Conservation (phyloP, 768 basidiomycete genomes). For the Lentinula detonsa region DNA sequence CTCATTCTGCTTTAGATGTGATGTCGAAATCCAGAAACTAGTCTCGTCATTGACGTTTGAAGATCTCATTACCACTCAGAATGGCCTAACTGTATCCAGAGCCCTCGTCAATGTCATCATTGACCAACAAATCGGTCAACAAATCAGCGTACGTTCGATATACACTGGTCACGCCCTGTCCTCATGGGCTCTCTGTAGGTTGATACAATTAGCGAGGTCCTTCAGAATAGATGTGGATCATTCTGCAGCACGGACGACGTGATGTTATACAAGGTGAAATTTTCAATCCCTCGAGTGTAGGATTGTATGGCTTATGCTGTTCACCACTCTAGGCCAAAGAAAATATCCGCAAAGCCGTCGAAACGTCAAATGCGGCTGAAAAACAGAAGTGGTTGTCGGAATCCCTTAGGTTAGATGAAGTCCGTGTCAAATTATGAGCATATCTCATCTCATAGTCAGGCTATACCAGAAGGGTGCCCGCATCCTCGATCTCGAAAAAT, state of each 20-base stretch:
- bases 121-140: conserved; percentile 96
- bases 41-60: conserved; percentile 75
- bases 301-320: background rate
- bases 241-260: conserved; percentile 99
- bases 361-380: conserved; percentile 68
- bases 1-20: conserved; percentile 46
- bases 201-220: conserved; percentile 91
- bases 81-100: conserved; percentile 84
- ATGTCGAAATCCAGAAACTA: conserved; percentile 61
- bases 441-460: conserved; percentile 30
- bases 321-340: conserved; percentile 69
- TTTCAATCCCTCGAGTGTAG: background rate
- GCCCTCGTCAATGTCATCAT: conserved; percentile 93
- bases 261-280: conserved; percentile 84
- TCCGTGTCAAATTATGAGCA: background rate
- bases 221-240: conserved; percentile 92
- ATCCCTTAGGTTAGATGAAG: conserved; percentile 63
- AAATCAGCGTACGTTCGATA: conserved; percentile 69
- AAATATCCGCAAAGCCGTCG: conserved; percentile 84
- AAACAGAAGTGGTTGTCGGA: conserved; percentile 77
- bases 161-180: conserved; percentile 3
- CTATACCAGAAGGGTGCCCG: conserved; percentile 86
- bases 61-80: conserved; percentile 77
- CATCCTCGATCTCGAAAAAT: conserved; percentile 76
- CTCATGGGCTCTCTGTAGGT: conserved; percentile 48